These are phyloP conservation scores for Copromyces sp. DNA, from an alignment of 495 filamentous ascomycete genomes.

Conservation along the genomic window DNA sequence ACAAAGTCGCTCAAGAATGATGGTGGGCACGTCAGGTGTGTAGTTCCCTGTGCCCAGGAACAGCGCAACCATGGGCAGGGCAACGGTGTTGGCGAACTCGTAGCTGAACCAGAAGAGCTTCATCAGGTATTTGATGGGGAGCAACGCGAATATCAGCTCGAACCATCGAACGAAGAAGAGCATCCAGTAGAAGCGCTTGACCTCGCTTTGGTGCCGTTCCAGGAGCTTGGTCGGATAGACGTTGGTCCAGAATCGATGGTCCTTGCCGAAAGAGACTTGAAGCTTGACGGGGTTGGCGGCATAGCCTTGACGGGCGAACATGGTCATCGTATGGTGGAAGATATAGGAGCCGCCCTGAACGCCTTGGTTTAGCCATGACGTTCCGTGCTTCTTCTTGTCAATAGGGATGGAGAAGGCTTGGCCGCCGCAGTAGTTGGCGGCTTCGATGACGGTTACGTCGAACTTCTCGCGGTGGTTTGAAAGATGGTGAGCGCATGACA, in stretches of 20 bases:
- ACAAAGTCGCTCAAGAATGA: constrained; percentile 67
- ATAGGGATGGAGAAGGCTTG: constrained; percentile 72
- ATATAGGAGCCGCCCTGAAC: constrained; percentile 73
- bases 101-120: constrained; percentile 60
- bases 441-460: constrained; percentile 64
- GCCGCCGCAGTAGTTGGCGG: constrained; percentile 57
- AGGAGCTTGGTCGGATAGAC: constrained; percentile 64
- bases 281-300: constrained; percentile 60
- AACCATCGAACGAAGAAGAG: constrained; percentile 59
- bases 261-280: constrained; percentile 76
- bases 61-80: constrained; percentile 60
- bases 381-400: constrained; percentile 54
- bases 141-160: constrained; percentile 58
- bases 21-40: constrained; percentile 63
- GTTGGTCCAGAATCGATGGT: constrained; percentile 70
- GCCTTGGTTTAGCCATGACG: constrained; percentile 74
- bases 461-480: constrained; percentile 66
- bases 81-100: constrained; percentile 66
- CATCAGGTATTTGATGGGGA: constrained; percentile 63
- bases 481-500: constrained; percentile 69
- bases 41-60: constrained; percentile 76
- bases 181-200: constrained; percentile 54
- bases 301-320: constrained; percentile 61
- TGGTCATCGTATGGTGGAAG: constrained; percentile 74
- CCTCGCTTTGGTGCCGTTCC: constrained; percentile 50